phyloP scores from a whole-genome alignment of 768 basidiomycete genomes.

The Hortiboletus flavorubellus region DNA sequence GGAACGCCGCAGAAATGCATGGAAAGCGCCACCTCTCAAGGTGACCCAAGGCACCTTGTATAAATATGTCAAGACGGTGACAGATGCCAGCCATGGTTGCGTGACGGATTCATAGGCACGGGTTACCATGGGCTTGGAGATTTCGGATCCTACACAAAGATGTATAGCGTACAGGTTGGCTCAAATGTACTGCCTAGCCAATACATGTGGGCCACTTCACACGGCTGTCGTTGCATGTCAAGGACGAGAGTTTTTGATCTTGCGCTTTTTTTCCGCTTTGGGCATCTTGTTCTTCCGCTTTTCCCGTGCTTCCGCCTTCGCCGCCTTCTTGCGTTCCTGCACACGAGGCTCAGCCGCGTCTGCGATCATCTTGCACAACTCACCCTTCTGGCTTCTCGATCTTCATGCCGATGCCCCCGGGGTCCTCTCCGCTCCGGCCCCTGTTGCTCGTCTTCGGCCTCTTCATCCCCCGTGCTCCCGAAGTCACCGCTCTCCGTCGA shows the following conservation, averaged over 20 bases:
- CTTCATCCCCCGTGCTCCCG: constrained; percentile 32
- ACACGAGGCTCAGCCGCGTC: constrained; percentile 7
- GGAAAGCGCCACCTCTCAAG: constrained; percentile 87
- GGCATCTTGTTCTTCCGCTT: constrained; percentile 92
- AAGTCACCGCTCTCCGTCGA: constrained; percentile 22
- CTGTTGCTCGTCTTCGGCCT: constrained; percentile 35
- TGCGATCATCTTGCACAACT: constrained; percentile 4
- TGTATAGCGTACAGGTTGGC: constrained; percentile 4
- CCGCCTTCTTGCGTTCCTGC: constrained; percentile 89
- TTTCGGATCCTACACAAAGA: constrained; percentile 8
- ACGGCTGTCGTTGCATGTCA: constrained; percentile 15
- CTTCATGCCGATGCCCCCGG: constrained; percentile 90
- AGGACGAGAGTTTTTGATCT: constrained; percentile 53
- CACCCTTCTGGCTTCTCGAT: constrained; percentile 88
- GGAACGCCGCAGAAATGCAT: constrained; percentile 61
- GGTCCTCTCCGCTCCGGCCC: constrained; percentile 51
- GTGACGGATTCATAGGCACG: constrained; percentile 72
- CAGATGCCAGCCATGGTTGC: constrained; percentile 90
- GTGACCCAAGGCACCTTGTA: constrained; percentile 76
- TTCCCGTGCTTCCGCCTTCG: constrained; percentile 84
- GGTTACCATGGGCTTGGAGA: constrained; percentile 6
- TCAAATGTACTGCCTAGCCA: background rate
- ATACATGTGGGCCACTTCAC: constrained; percentile 11
- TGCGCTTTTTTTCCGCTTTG: constrained; percentile 89
- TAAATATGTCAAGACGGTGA: constrained; percentile 87